These are phyloP conservation scores for Metschnikowia noctiluminum DNA, from an alignment of 805 yeast genomes.

Conservation along the genomic window DNA sequence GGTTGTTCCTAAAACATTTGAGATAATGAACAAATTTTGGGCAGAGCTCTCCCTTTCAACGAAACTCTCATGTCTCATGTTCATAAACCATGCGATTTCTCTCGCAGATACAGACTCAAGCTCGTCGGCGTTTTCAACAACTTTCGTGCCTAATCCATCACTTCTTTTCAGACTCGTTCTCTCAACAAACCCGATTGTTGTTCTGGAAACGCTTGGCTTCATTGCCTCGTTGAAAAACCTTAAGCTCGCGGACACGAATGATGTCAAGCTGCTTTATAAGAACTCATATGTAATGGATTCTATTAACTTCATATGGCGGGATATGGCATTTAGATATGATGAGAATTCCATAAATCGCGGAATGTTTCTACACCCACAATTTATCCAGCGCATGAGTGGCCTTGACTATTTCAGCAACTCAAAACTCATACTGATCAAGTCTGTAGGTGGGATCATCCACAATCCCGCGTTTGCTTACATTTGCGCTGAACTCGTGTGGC, in stretches of 20 bases:
- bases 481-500: slow-evolving; percentile 43
- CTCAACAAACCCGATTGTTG: slow-evolving; percentile 40
- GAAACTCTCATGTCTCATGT: slow-evolving; percentile 3
- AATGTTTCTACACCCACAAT: slow-evolving; percentile 34
- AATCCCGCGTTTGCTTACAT: slow-evolving; percentile 50
- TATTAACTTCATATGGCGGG: slow-evolving; percentile 55
- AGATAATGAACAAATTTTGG: slow-evolving; percentile 1
- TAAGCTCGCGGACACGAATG: slow-evolving; percentile 20
- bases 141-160: slow-evolving; percentile 29
- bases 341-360: slow-evolving; percentile 34
- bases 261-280: slow-evolving; percentile 31
- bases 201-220: slow-evolving; percentile 47
- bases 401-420: slow-evolving; percentile 31
- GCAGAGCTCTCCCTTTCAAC: not conserved
- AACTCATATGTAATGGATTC: slow-evolving; percentile 54
- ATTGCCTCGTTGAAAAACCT: slow-evolving; percentile 39
- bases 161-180: slow-evolving; percentile 38
- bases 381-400: slow-evolving; percentile 27
- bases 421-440: slow-evolving; percentile 23
- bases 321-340: slow-evolving; percentile 44
- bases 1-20: not conserved
- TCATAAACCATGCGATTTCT: not conserved
- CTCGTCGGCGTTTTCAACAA: not conserved
- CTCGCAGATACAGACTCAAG: not conserved
- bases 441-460: slow-evolving; percentile 44